Evolutionary conservation across 139 green algal genomes (phyloP), one percentile per base, ranked within the genome.

Genomic region (Dunaliella primolecta): DNA sequence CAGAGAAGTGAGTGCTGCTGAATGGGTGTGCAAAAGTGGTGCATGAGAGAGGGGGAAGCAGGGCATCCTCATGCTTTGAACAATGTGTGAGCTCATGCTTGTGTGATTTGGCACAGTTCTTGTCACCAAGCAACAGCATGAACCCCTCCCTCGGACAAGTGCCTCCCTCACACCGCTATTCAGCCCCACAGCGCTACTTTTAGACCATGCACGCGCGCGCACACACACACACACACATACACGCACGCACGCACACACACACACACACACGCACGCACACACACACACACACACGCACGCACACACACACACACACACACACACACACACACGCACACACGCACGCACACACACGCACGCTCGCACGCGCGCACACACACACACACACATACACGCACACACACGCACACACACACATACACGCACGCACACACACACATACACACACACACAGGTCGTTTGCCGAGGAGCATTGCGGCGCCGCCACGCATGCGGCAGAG

Each of bases 371-470:
- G 46, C 46, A 15, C 46, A 64, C 46, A 15, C 46, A 25, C 7
- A 15, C 15, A 15, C 46, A 15, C 46, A 15, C 46, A 15, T 15
- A 15, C 46, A 64, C 46, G 15, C 46, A 64, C 46, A 15, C 46
- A 15, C 46, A 15, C 46, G 46, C 46, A 64, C 46, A 64, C 72
- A 15, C 30, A 79, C n/a, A 33, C 72, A 79, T 15, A 79, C 72
- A 33, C 34, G 7, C 77, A 82, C 77, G 46, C 77, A 82, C 77
- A 32, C 77, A 56, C 77, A 82, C 77, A 82, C 77, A 82, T 11
- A 55, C 77, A 82, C 27, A 82, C 77, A 82, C 77, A 55, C 78
- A 56, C 71, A 32, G 29, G 46, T 83, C 89, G 34, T 71, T 79
- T 11, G 11, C 20, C 3, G n/a, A 21, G n/a, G 3, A 79, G n/a